Conservation (phyloP, 192 early-diverging fungal genomes). For the Entrophospora sp. region DNA sequence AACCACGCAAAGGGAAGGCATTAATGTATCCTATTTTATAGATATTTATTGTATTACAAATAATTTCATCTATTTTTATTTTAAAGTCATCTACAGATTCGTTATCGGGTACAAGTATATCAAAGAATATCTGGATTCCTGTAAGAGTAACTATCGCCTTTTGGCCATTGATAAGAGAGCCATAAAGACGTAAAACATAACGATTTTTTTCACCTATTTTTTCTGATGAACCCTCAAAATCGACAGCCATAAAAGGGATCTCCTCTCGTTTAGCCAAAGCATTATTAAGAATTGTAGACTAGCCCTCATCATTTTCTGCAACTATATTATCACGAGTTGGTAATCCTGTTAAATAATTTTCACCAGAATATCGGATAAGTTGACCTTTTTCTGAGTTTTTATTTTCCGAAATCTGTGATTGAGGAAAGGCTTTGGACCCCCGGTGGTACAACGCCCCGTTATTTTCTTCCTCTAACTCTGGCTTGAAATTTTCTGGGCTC, state of each 20-base stretch:
- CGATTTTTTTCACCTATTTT: background rate
- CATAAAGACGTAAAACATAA: background rate
- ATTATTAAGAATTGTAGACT: too few relatives aligned
- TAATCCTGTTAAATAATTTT: too few relatives aligned
- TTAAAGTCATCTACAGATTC: background rate
- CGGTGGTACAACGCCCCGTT: too few relatives aligned
- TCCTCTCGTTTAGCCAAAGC: too few relatives aligned
- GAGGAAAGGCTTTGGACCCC: too few relatives aligned
- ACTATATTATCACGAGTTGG: too few relatives aligned
- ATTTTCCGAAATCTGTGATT: too few relatives aligned
- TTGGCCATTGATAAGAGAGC: background rate
- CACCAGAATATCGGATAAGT: too few relatives aligned
- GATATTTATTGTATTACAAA: background rate
- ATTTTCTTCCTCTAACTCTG: too few relatives aligned
- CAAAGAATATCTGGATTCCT: background rate
- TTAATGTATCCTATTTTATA: slow-evolving; percentile 5
- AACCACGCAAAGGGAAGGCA: background rate
- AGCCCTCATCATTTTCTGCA: too few relatives aligned
- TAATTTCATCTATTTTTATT: background rate
- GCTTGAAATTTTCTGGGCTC: too few relatives aligned
- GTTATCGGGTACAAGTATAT: background rate
- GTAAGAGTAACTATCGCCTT: background rate
- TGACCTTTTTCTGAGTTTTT: too few relatives aligned
- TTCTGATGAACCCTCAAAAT: background rate
- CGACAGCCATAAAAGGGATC: background rate